Conservation (phyloP, 1,284 basidiomycete genomes). For the Leccinum holopus region DNA sequence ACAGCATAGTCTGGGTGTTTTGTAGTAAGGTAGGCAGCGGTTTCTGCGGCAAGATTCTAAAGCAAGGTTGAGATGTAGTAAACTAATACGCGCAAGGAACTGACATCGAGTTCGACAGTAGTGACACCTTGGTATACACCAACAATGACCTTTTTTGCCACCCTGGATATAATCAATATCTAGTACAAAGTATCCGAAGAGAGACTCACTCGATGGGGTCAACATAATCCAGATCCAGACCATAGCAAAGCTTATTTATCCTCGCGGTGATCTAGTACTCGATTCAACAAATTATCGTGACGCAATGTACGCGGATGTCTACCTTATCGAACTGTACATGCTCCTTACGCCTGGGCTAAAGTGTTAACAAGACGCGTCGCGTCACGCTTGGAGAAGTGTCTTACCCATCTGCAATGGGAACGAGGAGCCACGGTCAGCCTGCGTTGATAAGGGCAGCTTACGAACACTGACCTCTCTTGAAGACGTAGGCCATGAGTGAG, state of each 20-base stretch:
- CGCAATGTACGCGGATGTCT: conserved; percentile 19
- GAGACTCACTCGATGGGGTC: conserved; percentile 85
- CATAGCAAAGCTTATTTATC: conserved; percentile 96
- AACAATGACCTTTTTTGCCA: conserved; percentile 92
- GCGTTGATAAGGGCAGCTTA: background rate
- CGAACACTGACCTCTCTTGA: conserved; percentile 63
- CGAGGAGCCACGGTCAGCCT: conserved; percentile 17
- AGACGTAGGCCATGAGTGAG: conserved; percentile 61
- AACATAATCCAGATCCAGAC: conserved; percentile 90
- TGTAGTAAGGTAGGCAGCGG: conserved; percentile 96
- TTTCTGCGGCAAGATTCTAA: conserved; percentile 93
- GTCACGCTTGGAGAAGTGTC: conserved; percentile 38
- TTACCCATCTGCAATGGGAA: conserved; percentile 56
- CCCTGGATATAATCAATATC: conserved; percentile 42
- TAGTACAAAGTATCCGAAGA: background rate
- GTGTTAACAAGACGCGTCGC: conserved; percentile 23
- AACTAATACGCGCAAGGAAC: conserved; percentile 29
- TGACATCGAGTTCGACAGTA: conserved; percentile 94
- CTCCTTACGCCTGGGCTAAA: conserved; percentile 67
- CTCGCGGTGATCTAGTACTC: conserved; percentile 76
- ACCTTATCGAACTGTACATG: conserved; percentile 88
- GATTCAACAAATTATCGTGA: conserved; percentile 17
- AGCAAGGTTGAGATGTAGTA: conserved; percentile 11
- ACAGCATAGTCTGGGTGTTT: conserved; percentile 98
- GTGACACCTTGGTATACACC: conserved; percentile 97